Evolutionary conservation across 352 stramenopile species (phyloP), one percentile per base, ranked within the genome.

Genomic region (Peronospora belbahrii): DNA sequence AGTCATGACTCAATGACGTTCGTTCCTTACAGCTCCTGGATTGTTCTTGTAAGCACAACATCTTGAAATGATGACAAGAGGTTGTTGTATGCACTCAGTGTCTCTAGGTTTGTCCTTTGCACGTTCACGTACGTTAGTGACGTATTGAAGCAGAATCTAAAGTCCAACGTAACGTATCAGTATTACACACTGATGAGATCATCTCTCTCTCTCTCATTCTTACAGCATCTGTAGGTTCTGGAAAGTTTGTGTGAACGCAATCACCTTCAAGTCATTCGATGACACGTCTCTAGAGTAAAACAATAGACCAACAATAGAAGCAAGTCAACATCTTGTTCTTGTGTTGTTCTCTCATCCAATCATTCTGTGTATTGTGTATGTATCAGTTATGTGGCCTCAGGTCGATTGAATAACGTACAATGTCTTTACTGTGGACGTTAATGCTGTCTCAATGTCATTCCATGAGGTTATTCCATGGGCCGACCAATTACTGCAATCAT

Each of bases 91-190:
- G 50, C 62, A 3, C 43, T 18, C 3, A 67, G 17, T 19, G 50
- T 60, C 34, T 50, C 37, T 35, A 71, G 37, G 30, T 57, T 65
- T 27, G 62, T 68, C 34, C 41, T 49, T 11, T 49, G 59, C 6
- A 52, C 34, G 14, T 52, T 56, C 15, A 72, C 25, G 9, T 44
- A 28, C 19, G 42, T 49, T 14, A 68, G 39, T n/a, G 59, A 66
- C 27, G 58, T 41, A 38, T 67, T 60, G 15, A 24, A 50, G 46
- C 59, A 69, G 2, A 51, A 40, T 14, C 59, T 72, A 13, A 19
- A 44, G n/a, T n/a, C n/a, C n/a, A 19, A 48, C 6, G 14, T 9
- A 38, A 6, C 7, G 4, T 28, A 36, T 15, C n/a, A n/a, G n/a
- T n/a, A n/a, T n/a, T n/a, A n/a, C n/a, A n/a, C n/a, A n/a, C n/a